Evolutionary conservation across 2,329 filamentous ascomycete species (phyloP), one percentile per base, ranked within the genome.

Genomic region (Apiospora koreana): DNA sequence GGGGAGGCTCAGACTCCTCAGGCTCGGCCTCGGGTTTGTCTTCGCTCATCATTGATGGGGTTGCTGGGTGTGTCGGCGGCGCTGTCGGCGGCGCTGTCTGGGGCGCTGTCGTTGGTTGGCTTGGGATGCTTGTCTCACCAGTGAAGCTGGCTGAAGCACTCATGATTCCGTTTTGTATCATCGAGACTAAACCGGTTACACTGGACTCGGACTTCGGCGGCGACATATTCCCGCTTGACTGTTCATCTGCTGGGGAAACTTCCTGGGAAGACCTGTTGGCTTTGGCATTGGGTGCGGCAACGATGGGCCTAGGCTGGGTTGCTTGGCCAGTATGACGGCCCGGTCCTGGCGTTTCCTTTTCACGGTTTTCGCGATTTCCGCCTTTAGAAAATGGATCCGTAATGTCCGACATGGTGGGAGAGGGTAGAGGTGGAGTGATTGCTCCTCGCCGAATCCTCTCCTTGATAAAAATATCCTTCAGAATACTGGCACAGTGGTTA

Each of bases 391-490:
- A 69, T 28, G 80, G 80, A 69, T 81, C 80, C 9, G 76, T 73
- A 48, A 77, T 77, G 23, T 86, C 85, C 9, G 83, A 83, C 31
- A 79, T 77, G 4, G 82, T 81, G 9, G 86, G 84, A 8, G 88
- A 87, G 9, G 85, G 85, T 54, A 83, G 80, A 75, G 89, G 82
- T 75, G 88, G 81, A 78, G 84, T 84, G 85, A 92, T 81, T 87
- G 93, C 80, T 41, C 87, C 85, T 75, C 86, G 88, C 46, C 89
- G 88, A 68, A 89, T 82, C 77, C 91, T 94, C 80, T 98, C 95
- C 73, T 90, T 90, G 73, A 97, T 86, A 75, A 99, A 98, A 79
- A 97, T 93, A 8, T 96, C 92, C 77, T 91, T 93, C 68, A 99
- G 84, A 66, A 98, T 97, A 71, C 86, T 91, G 28, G 96, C 91